These are phyloP conservation scores for Cryptococcus sp. DNA, from an alignment of 1,284 basidiomycete genomes.

Conservation along the genomic window DNA sequence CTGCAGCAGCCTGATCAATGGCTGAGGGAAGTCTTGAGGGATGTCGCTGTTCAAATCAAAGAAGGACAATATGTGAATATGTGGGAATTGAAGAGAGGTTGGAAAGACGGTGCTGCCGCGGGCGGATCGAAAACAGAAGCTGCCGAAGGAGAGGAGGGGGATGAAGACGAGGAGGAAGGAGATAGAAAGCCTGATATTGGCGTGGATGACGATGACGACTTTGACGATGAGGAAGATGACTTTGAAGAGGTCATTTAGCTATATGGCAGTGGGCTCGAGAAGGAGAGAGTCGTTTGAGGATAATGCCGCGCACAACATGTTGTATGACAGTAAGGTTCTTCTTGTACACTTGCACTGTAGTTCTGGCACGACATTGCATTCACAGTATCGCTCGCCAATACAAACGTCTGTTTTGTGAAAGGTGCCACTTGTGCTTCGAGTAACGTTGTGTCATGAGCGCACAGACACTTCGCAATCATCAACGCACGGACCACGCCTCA, in stretches of 20 bases:
- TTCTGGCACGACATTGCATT: no score
- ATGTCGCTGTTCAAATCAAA: constrained; percentile 78
- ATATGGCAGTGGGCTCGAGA: no score
- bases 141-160: background rate
- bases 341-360: no score
- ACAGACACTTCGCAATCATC: no score
- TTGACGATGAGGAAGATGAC: constrained; percentile 31
- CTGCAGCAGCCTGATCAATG: constrained; percentile 91
- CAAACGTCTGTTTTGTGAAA: no score
- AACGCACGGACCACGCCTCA: no score
- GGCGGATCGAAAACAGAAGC: background rate
- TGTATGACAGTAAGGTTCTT: no score
- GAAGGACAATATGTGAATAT: constrained; percentile 64
- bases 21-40: constrained; percentile 79
- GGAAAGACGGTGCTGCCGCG: constrained; percentile 17
- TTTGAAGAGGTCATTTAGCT: constrained; percentile 23
- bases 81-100: constrained; percentile 47
- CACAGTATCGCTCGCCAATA: no score
- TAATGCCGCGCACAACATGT: no score
- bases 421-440: no score
- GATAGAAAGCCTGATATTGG: constrained; percentile 22
- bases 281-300: no score
- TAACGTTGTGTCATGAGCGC: no score
- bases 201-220: constrained; percentile 18
- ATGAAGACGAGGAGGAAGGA: constrained; percentile 18